Evolutionary conservation across 345 rosid genomes (phyloP).

Genomic region (Arabidopsis arenosa): DNA sequence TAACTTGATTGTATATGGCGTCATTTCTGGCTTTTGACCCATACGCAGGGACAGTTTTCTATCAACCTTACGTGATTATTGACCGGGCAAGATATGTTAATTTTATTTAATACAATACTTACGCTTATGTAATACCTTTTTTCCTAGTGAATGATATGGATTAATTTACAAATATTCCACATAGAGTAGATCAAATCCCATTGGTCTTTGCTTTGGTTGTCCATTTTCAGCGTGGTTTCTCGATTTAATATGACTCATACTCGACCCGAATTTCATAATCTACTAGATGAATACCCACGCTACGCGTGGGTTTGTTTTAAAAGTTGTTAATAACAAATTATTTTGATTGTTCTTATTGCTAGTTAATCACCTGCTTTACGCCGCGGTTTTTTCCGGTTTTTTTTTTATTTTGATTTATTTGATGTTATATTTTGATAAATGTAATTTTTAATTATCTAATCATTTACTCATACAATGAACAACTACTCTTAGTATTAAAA

Average conservation of each 20-base stretch:
- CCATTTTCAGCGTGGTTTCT: background rate
- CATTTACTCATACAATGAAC: no score
- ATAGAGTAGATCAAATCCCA: background rate
- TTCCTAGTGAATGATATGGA: background rate
- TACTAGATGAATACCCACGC: no score
- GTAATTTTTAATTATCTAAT: no score
- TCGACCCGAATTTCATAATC: background rate
- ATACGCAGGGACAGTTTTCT: constrained; percentile 24
- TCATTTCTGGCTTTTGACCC: constrained; percentile 45
- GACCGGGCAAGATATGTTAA: constrained; percentile 23
- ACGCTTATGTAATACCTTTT: constrained; percentile 35
- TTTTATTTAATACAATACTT: constrained; percentile 22
- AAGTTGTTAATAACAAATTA: no score
- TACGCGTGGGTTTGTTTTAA: no score
- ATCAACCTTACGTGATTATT: constrained; percentile 28
- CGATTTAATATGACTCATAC: background rate
- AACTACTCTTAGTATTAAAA: no score
- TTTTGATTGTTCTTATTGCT: no score
- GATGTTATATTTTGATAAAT: no score
- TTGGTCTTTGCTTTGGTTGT: background rate
- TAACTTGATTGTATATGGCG: constrained; percentile 2
- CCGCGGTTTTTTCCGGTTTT: no score
- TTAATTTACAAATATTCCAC: background rate
- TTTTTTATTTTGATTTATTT: no score
- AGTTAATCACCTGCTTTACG: no score